phyloP scores from a whole-genome alignment of 257 asterid genomes.

The Lavandula angustifolia region DNA sequence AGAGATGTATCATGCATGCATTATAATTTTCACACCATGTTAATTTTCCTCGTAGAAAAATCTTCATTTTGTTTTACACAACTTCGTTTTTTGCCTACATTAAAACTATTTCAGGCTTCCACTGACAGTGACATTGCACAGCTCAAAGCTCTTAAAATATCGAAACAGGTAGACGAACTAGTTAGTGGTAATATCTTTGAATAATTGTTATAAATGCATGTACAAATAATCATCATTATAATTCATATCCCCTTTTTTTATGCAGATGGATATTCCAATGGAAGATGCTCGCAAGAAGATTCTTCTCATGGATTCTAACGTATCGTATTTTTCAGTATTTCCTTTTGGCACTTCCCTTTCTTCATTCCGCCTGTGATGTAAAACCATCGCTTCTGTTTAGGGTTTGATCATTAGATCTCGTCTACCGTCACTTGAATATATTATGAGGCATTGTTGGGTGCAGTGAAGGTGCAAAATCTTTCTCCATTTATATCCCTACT shows the following conservation, averaged over 20 bases:
- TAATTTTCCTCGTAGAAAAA: no score
- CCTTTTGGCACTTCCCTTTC: background rate
- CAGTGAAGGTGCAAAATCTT: constrained; percentile 51
- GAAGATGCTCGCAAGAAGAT: constrained; percentile 90
- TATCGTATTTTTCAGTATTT: constrained; percentile 15
- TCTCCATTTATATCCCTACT: background rate
- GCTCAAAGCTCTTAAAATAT: constrained; percentile 94
- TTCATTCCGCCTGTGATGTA: background rate
- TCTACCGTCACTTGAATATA: constrained; percentile 61
- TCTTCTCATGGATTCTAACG: constrained; percentile 81
- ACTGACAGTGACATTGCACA: constrained; percentile 99
- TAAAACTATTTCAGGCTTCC: constrained; percentile 66
- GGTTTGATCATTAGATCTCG: constrained; percentile 70
- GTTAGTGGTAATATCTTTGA: no score
- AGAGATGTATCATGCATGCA: no score
- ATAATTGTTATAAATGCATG: no score
- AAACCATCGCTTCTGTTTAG: constrained; percentile 32
- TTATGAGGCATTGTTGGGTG: constrained; percentile 71
- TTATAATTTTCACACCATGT: no score
- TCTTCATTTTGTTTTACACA: constrained; percentile 6
- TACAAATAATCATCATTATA: constrained; percentile 13
- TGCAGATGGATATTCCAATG: constrained; percentile 75
- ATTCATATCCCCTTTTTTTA: constrained; percentile 8
- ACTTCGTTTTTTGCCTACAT: constrained; percentile 16
- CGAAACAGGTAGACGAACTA: constrained; percentile 93